Percentiles rank a stretch among this genome's conserved stretches.
Conservation (phyloP, 2,329 filamentous ascomycete species). For the Aspergillus vadensis region DNA sequence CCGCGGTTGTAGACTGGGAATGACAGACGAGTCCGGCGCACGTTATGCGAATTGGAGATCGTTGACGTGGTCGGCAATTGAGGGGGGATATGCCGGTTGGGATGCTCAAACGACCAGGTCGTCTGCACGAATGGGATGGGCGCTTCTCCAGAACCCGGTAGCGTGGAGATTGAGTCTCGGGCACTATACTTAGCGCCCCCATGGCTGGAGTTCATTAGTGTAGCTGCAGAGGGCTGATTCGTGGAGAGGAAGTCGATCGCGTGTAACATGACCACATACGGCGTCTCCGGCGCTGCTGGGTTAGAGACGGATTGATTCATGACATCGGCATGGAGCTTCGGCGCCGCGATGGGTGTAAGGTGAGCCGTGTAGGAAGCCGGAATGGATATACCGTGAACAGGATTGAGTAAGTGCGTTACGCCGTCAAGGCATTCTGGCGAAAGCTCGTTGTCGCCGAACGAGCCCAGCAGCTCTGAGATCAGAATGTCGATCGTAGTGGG, state of each 20-base stretch:
- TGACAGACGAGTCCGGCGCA: slow-evolving; percentile 72
- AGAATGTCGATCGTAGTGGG: slow-evolving; percentile 73
- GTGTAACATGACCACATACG: slow-evolving; percentile 91
- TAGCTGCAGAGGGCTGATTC: slow-evolving; percentile 50
- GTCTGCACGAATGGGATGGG: slow-evolving; percentile 44
- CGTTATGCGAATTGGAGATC: slow-evolving; percentile 88
- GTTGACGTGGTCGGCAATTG: slow-evolving; percentile 35
- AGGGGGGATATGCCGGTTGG: slow-evolving; percentile 41
- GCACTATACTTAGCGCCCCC: slow-evolving; percentile 23
- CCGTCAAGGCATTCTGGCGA: slow-evolving; percentile 96
- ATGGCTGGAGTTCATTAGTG: slow-evolving; percentile 15
- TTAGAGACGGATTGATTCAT: slow-evolving; percentile 63
- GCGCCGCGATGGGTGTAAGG: slow-evolving; percentile 86
- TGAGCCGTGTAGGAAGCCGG: slow-evolving; percentile 92
- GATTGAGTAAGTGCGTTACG: slow-evolving; percentile 84
- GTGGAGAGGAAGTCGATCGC: slow-evolving; percentile 83
- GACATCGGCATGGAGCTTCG: slow-evolving; percentile 82
- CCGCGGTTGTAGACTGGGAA: slow-evolving; percentile 80
- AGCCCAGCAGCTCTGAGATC: slow-evolving; percentile 86
- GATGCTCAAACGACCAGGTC: slow-evolving; percentile 50
- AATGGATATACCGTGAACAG: slow-evolving; percentile 85
- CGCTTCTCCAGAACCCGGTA: slow-evolving; percentile 31
- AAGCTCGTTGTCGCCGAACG: slow-evolving; percentile 95
- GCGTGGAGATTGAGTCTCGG: slow-evolving; percentile 31
- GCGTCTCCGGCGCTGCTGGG: slow-evolving; percentile 77